These are phyloP conservation scores for Toxoplasma gondii DNA, from an alignment of 169 alveolate species.

Conservation along the genomic window DNA sequence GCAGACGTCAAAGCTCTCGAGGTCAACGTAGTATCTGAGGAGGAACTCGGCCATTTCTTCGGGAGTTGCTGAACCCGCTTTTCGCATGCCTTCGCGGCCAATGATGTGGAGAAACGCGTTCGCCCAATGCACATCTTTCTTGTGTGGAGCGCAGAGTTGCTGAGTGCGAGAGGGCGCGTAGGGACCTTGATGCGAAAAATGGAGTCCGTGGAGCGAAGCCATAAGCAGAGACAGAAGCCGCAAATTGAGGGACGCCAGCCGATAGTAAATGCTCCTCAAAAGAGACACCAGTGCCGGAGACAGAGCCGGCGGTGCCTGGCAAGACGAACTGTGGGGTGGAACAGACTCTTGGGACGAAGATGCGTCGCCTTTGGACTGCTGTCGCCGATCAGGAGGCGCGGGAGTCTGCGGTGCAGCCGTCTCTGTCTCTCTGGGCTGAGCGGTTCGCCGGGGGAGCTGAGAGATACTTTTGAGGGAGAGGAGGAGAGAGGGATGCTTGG, in stretches of 20 bases:
- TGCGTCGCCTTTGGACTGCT: neutral
- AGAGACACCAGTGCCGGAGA: neutral
- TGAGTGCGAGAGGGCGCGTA: neutral
- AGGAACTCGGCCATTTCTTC: conserved; percentile 33
- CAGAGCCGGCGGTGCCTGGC: neutral
- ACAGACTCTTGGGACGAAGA: neutral
- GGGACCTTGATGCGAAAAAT: neutral
- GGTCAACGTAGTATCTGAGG: neutral
- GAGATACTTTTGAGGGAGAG: neutral
- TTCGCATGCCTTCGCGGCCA: conserved; percentile 4
- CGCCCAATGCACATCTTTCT: neutral
- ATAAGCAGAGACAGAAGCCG: neutral
- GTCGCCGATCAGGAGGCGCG: neutral
- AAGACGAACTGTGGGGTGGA: no score
- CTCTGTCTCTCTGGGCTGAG: neutral
- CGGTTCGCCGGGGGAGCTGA: neutral
- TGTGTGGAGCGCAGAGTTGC: neutral
- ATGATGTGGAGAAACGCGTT: conserved; percentile 8
- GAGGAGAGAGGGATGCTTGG: neutral
- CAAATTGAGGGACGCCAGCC: neutral
- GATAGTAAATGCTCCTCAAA: neutral
- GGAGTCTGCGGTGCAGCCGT: neutral
- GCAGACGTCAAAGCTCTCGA: conserved; percentile 14
- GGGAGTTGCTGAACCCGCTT: neutral
- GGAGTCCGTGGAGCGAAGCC: neutral